These are phyloP conservation scores for Hymenoscyphus albidus DNA, from an alignment of 2,329 filamentous ascomycete species.

Conservation along the genomic window DNA sequence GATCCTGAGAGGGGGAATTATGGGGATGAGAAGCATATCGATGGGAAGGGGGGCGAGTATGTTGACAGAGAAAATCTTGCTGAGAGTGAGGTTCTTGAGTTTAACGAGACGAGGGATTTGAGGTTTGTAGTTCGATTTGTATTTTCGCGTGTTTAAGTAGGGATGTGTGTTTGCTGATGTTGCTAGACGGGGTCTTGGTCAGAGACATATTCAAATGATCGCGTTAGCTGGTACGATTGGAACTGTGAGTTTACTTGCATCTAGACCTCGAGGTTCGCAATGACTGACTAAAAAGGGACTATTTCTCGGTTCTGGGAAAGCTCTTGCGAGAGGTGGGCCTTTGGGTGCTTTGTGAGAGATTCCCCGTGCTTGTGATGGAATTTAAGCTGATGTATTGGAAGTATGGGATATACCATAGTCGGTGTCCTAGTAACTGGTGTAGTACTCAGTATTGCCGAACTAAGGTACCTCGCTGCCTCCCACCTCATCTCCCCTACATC, in stretches of 20 bases:
- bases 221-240: conserved; percentile 45
- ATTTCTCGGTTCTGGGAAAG: conserved; percentile 42
- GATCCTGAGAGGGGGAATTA: conserved; percentile 5
- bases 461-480: conserved; percentile 36
- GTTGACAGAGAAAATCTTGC: not conserved
- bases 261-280: not conserved
- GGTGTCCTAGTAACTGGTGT: conserved; percentile 48
- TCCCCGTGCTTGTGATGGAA: not conserved
- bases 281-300: conserved; percentile 9
- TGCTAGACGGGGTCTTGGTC: conserved; percentile 38
- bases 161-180: not conserved
- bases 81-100: conserved; percentile 7
- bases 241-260: conserved; percentile 30
- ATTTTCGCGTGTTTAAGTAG: not conserved
- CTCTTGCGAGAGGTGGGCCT: conserved; percentile 49
- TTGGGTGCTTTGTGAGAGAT: conserved; percentile 42
- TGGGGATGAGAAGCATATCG: not conserved
- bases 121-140: not conserved
- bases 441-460: conserved; percentile 48
- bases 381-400: conserved; percentile 8
- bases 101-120: conserved; percentile 8
- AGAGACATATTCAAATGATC: conserved; percentile 43
- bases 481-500: not conserved
- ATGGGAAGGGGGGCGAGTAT: not conserved
- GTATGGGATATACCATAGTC: conserved; percentile 48